Percentiles rank a stretch among this genome's conserved stretches.
Evolutionary conservation across 1,284 basidiomycete species (phyloP).

Genomic region (Apiotrichum akiyoshidainum): DNA sequence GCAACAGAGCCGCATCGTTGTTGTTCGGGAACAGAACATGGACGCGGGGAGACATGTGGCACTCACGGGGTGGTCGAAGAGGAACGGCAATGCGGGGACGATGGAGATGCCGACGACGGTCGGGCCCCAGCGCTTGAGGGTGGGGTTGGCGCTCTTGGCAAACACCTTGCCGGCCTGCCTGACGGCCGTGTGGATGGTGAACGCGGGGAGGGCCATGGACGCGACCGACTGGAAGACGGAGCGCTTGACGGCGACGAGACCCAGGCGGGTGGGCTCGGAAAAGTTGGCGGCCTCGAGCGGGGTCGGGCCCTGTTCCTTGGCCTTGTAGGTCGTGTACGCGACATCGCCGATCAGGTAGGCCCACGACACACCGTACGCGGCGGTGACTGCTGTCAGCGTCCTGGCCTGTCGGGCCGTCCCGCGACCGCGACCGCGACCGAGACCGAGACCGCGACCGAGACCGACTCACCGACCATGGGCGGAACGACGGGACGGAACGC

Average conservation of each 20-base stretch:
- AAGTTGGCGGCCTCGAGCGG: conserved; percentile 70
- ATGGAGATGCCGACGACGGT: conserved; percentile 61
- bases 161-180: conserved; percentile 72
- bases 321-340: conserved; percentile 86
- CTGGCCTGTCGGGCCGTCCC: no score
- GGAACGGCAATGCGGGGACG: conserved; percentile 73
- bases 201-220: conserved; percentile 63
- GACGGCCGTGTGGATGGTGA: conserved; percentile 83
- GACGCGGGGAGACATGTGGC: no score
- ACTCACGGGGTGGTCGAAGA: conserved; percentile 72
- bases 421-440: no score
- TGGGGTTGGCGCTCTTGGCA: conserved; percentile 61
- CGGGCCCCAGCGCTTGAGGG: conserved; percentile 73
- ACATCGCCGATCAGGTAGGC: conserved; percentile 73
- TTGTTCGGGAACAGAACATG: no score
- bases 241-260: conserved; percentile 69
- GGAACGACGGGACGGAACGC: conserved; percentile 84
- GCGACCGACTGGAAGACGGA: conserved; percentile 84
- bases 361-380: conserved; percentile 83
- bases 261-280: conserved; percentile 69
- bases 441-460: not conserved
- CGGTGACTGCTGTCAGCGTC: conserved; percentile 35
- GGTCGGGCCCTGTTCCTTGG: conserved; percentile 67
- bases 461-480: conserved; percentile 59
- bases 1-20: no score